Evolutionary conservation across 352 stramenopile genomes (phyloP).

Genomic region (Pythium phragmitis): DNA sequence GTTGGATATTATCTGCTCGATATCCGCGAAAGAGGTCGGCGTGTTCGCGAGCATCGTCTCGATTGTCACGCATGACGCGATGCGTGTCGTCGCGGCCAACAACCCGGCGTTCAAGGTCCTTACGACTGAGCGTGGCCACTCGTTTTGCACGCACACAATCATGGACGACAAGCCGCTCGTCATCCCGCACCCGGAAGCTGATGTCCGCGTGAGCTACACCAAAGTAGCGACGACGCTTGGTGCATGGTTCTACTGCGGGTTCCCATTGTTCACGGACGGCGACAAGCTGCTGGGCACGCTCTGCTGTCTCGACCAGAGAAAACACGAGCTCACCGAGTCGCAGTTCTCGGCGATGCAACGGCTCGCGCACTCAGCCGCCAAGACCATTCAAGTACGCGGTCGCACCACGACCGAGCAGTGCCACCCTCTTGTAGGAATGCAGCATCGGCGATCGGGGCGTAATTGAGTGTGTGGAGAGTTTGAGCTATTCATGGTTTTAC

Average conservation of each 20-base stretch:
- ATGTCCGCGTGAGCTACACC: conserved; percentile 50
- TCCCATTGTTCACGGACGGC: conserved; percentile 39
- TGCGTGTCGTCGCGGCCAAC: conserved; percentile 49
- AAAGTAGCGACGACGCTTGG: conserved; percentile 25
- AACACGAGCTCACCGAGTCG: conserved; percentile 10
- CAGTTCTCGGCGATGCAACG: conserved; percentile 14
- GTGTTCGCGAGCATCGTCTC: conserved; percentile 59
- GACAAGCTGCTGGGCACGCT: conserved; percentile 50
- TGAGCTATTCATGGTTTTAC: neutral
- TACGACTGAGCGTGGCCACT: conserved; percentile 42
- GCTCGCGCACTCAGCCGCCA: conserved; percentile 3
- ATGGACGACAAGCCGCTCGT: conserved; percentile 55
- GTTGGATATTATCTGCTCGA: conserved; percentile 62
- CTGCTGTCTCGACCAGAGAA: conserved; percentile 14
- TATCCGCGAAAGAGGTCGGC: conserved; percentile 54
- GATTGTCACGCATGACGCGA: conserved; percentile 45
- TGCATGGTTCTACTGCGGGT: conserved; percentile 71
- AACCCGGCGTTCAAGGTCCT: conserved; percentile 31
- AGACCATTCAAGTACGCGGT: neutral
- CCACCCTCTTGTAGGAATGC: neutral
- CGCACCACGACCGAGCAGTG: neutral
- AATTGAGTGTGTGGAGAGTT: neutral
- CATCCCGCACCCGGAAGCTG: conserved; percentile 46
- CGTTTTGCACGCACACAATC: conserved; percentile 45
- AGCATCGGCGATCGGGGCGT: neutral